Percentiles rank a stretch among this genome's conserved stretches.
Evolutionary conservation across 352 stramenopile species (phyloP).

Genomic region (Albugo laibachii): DNA sequence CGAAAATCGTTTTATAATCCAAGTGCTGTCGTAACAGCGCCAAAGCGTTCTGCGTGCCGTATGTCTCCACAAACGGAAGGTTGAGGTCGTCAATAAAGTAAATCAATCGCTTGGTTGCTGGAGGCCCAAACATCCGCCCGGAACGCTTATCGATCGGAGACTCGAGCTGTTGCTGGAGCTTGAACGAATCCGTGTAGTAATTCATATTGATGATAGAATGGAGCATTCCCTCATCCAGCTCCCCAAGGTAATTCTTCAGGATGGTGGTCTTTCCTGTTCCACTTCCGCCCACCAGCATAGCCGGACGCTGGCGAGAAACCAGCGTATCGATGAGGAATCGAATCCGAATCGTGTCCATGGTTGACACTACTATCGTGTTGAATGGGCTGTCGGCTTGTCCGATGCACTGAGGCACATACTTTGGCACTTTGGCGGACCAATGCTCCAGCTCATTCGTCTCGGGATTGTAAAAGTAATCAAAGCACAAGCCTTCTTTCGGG

Average conservation of each 20-base stretch:
- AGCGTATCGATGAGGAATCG: constrained; percentile 90
- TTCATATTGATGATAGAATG: constrained; percentile 96
- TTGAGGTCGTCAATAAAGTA: constrained; percentile 97
- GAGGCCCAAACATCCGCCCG: constrained; percentile 87
- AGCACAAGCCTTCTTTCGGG: constrained; percentile 89
- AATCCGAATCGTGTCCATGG: constrained; percentile 89
- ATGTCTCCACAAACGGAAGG: constrained; percentile 92
- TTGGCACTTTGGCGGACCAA: constrained; percentile 86
- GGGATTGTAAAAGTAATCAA: constrained; percentile 95
- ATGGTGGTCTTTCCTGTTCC: constrained; percentile 96
- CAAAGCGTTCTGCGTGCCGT: constrained; percentile 92
- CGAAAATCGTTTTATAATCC: constrained; percentile 92
- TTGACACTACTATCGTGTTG: constrained; percentile 91
- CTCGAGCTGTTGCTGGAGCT: constrained; percentile 89
- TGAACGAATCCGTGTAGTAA: constrained; percentile 91
- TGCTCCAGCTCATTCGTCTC: constrained; percentile 82
- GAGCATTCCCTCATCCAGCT: constrained; percentile 85
- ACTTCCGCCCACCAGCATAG: constrained; percentile 90
- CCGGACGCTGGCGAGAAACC: constrained; percentile 82
- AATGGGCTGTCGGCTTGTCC: constrained; percentile 91
- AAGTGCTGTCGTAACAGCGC: constrained; percentile 91
- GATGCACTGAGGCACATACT: constrained; percentile 81
- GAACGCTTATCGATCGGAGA: constrained; percentile 94
- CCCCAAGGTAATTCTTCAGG: constrained; percentile 89
- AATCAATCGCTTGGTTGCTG: constrained; percentile 89